Conservation (phyloP, 2,329 filamentous ascomycete species). For the Pseudocercospora crystallina region DNA sequence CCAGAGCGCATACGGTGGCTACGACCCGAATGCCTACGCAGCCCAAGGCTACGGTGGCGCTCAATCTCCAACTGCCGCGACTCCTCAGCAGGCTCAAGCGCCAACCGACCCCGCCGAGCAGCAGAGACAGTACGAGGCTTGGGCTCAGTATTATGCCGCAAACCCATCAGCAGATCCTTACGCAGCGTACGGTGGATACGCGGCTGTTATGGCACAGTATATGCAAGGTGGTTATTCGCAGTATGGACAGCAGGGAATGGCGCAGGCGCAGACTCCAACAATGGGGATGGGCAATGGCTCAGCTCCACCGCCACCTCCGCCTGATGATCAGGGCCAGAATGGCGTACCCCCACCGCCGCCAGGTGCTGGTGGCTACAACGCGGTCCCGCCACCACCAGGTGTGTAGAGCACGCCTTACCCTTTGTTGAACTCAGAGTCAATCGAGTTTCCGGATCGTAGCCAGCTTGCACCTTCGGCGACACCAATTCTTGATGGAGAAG, state of each 20-base stretch:
- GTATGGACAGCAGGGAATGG: neutral
- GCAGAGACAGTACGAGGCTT: slow-evolving; percentile 53
- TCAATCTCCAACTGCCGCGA: slow-evolving; percentile 35
- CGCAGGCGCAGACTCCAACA: slow-evolving; percentile 7
- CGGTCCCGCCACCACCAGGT: slow-evolving; percentile 7
- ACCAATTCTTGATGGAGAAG: too few species aligned
- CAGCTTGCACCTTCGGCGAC: too few species aligned
- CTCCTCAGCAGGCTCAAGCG: slow-evolving; percentile 30
- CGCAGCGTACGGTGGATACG: slow-evolving; percentile 79
- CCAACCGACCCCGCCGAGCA: slow-evolving; percentile 28
- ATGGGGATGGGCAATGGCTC: slow-evolving; percentile 5
- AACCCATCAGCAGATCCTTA: slow-evolving; percentile 84
- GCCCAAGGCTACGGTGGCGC: slow-evolving; percentile 25
- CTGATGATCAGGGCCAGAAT: neutral
- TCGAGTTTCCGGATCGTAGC: too few species aligned
- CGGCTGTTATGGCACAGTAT: slow-evolving; percentile 25
- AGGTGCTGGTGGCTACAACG: slow-evolving; percentile 11
- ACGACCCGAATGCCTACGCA: slow-evolving; percentile 13
- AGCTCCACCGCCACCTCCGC: slow-evolving; percentile 12
- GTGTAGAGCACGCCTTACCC: neutral
- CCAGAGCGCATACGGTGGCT: slow-evolving; percentile 17
- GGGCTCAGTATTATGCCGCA: slow-evolving; percentile 78
- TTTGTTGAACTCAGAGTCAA: too few species aligned
- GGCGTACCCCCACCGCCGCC: slow-evolving; percentile 12
- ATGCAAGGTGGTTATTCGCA: slow-evolving; percentile 18